phyloP scores from a whole-genome alignment of 208 protist genomes.

The Leishmania mexicana region DNA sequence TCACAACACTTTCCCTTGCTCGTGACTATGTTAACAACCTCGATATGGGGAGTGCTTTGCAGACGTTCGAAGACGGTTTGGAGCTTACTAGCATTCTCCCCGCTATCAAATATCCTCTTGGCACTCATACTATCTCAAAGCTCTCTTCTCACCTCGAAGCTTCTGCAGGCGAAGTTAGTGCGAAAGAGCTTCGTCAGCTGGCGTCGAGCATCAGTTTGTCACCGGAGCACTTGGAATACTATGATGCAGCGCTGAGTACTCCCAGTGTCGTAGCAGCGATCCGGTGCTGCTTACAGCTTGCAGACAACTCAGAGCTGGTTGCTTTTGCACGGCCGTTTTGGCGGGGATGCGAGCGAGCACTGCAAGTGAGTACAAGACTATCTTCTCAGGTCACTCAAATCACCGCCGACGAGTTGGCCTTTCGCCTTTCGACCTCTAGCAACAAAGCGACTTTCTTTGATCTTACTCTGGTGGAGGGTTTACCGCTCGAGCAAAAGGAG shows the following conservation, averaged over 20 bases:
- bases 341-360: background rate
- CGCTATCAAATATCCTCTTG: conserved; percentile 24
- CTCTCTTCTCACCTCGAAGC: conserved; percentile 25
- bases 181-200: conserved; percentile 14
- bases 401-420: conserved; percentile 5
- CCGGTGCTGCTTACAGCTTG: conserved; percentile 7
- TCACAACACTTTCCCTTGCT: conserved; percentile 19
- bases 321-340: conserved; percentile 14
- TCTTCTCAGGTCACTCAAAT: conserved; percentile 1
- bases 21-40: conserved; percentile 32
- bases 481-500: conserved; percentile 12
- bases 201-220: conserved; percentile 7
- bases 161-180: conserved; percentile 7
- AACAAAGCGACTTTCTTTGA: background rate
- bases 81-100: conserved; percentile 27
- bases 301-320: conserved; percentile 14
- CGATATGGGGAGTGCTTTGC: conserved; percentile 18
- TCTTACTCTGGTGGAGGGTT: conserved; percentile 4
- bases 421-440: background rate
- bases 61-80: conserved; percentile 30
- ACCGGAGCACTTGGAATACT: conserved; percentile 15
- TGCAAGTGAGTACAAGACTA: background rate
- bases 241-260: conserved; percentile 15
- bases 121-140: conserved; percentile 14
- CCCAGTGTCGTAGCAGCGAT: conserved; percentile 14